Percentiles rank a stretch among this genome's conserved stretches.
These are phyloP conservation scores for Skeletonema potamos DNA, from an alignment of 108 stramenopile species.

Conservation along the genomic window DNA sequence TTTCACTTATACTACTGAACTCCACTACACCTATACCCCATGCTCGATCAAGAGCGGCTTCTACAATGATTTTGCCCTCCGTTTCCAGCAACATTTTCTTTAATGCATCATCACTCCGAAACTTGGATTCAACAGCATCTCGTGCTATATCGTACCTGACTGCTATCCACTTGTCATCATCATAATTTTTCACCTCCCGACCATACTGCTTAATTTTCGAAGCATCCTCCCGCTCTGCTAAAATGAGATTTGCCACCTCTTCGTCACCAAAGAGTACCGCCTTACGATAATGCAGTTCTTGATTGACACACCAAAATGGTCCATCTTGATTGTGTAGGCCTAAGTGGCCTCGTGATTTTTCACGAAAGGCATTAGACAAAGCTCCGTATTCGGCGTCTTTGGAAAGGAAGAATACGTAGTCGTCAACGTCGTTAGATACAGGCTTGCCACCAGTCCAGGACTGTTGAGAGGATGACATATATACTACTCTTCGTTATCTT, in stretches of 20 bases:
- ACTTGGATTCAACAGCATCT: conserved; percentile 36
- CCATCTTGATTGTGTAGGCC: not conserved
- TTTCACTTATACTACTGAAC: conserved; percentile 6
- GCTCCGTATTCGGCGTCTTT: conserved; percentile 35
- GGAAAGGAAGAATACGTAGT: conserved; percentile 29
- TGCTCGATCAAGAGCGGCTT: conserved; percentile 31
- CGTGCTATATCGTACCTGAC: conserved; percentile 27
- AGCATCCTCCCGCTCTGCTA: conserved; percentile 23
- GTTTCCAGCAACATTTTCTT: conserved; percentile 28
- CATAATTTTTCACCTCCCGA: conserved; percentile 27
- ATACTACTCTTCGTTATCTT: no score
- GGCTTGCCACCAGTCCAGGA: not conserved
- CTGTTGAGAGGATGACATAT: not conserved
- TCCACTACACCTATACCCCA: conserved; percentile 36
- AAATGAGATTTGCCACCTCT: conserved; percentile 15
- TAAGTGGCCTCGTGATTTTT: conserved; percentile 2
- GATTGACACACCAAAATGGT: conserved; percentile 39
- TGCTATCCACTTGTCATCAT: conserved; percentile 31
- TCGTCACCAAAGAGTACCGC: conserved; percentile 26
- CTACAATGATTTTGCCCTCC: conserved; percentile 23
- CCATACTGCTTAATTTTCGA: conserved; percentile 25
- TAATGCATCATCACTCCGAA: conserved; percentile 13
- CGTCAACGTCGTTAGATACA: not conserved
- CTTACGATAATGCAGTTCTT: conserved; percentile 36
- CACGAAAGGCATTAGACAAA: conserved; percentile 33